Percentiles rank a stretch among this genome's conserved stretches.
Conservation (phyloP, 1,284 basidiomycete genomes). For the Tranzscheliella williamsii region DNA sequence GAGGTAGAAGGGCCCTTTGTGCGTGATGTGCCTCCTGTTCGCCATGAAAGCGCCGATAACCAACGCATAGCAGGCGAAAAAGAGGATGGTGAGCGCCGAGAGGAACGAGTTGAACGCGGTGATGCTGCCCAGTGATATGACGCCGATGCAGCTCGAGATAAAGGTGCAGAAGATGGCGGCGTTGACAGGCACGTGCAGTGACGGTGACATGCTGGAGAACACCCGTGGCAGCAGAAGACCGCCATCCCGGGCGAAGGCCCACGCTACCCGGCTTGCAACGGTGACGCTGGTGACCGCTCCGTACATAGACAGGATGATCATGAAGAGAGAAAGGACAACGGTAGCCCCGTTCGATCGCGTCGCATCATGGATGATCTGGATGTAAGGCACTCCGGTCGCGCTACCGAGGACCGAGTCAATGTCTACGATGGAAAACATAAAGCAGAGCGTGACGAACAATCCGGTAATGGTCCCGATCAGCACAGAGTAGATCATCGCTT, state of each 20-base stretch:
- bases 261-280: background rate
- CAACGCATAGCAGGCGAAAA: background rate
- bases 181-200: background rate
- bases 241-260: background rate
- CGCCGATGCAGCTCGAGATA: background rate
- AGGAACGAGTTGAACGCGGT: background rate
- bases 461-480: background rate
- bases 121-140: background rate
- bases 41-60: background rate
- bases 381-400: background rate
- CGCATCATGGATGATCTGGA: background rate
- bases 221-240: background rate
- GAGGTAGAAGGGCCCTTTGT: background rate
- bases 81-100: background rate
- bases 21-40: background rate
- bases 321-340: background rate
- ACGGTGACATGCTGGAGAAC: background rate
- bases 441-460: background rate
- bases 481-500: background rate
- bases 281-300: background rate
- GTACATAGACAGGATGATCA: slow-evolving; percentile 1
- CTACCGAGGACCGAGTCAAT: background rate
- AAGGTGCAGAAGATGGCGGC: background rate
- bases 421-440: slow-evolving; percentile 1
- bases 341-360: background rate